Base-by-base conservation (phyloP, 2,329 filamentous ascomycete species). In the Penicillium expansum region DNA sequence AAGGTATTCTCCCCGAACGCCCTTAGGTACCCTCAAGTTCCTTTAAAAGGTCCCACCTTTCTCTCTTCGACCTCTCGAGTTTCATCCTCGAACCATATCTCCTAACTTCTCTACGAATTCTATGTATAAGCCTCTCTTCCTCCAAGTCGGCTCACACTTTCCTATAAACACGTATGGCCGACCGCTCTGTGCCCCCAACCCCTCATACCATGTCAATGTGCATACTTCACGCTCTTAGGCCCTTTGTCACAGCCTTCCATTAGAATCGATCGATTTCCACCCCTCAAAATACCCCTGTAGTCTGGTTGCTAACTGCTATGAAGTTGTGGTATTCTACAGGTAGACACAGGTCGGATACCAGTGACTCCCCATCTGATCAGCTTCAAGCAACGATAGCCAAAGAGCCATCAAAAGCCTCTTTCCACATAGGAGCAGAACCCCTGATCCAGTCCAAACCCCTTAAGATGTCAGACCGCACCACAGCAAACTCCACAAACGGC, bases 131-230 rank as follows among this genome's bases (percentile, higher is more conserved):
- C 13, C 5, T 35, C 30, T 38, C 29, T 30, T 30, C 24, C 5
- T 44, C 16, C 20, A 10, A 47, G 29, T 24, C 8, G 29, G 49
- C 20, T 43, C 20, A 52, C 16, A 35, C 14, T 27, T 20, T 29
- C 11, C 38, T 44, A 37, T 56, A 42, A 49, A 39, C 29, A 37
- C 29, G 48, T 56, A 59, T 52, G 57, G 30, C 53, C 32, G 53
- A 59, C 53, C 56, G 48, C 42, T 58, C 24, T 43, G 29, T 38
- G 10, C 32, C 32, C 20, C 30, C 37, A 27, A 22, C 37, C 39
- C 49, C 49, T 51, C 48, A 27, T 35, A 27, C 16, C 49, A n/a
- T 20, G 10, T 30, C n/a, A 14, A 44, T 43, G 10, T 35, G 27
- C 38, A 52, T 52, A 52, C 38, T 35, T 44, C 38, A 11, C 38